Evolutionary conservation across 2,329 filamentous ascomycete genomes (phyloP).

Genomic region (Orbilia quercus): DNA sequence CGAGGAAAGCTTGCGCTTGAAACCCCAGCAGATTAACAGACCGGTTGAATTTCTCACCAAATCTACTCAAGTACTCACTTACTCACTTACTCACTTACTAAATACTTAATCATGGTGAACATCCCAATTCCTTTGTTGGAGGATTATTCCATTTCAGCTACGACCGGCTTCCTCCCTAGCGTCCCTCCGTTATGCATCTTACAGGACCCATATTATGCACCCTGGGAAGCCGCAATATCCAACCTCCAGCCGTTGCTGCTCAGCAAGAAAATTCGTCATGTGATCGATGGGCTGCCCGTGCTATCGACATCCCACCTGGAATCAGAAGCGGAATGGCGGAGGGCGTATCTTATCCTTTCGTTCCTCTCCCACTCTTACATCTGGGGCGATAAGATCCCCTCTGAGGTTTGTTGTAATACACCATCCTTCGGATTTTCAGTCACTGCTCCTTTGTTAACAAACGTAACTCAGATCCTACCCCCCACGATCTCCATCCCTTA

Average conservation of each 20-base stretch:
- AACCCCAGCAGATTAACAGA: too few relatives aligned
- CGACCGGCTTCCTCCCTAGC: conserved; percentile 87
- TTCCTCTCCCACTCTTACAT: conserved; percentile 88
- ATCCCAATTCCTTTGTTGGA: conserved; percentile 72
- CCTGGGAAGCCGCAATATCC: conserved; percentile 87
- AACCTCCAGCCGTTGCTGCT: conserved; percentile 90
- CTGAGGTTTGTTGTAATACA: conserved; percentile 69
- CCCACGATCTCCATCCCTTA: conserved; percentile 85
- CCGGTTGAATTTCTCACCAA: neutral
- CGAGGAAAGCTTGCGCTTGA: too few relatives aligned
- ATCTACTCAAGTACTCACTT: too few relatives aligned
- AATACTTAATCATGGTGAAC: conserved; percentile 64
- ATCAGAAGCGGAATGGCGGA: conserved; percentile 88
- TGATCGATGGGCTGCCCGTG: conserved; percentile 83
- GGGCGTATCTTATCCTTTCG: conserved; percentile 81
- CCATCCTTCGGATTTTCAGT: too few relatives aligned
- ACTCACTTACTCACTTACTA: neutral
- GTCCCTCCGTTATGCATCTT: conserved; percentile 81
- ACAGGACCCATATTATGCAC: conserved; percentile 90
- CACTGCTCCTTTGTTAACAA: neutral
- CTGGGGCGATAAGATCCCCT: conserved; percentile 82
- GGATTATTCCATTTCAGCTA: conserved; percentile 82
- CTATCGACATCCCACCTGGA: conserved; percentile 84
- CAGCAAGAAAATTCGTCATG: conserved; percentile 81
- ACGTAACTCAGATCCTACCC: conserved; percentile 71